These are phyloP conservation scores for Pyrenochaeta sp. DNA, from an alignment of 2,329 filamentous ascomycete species.

Conservation along the genomic window DNA sequence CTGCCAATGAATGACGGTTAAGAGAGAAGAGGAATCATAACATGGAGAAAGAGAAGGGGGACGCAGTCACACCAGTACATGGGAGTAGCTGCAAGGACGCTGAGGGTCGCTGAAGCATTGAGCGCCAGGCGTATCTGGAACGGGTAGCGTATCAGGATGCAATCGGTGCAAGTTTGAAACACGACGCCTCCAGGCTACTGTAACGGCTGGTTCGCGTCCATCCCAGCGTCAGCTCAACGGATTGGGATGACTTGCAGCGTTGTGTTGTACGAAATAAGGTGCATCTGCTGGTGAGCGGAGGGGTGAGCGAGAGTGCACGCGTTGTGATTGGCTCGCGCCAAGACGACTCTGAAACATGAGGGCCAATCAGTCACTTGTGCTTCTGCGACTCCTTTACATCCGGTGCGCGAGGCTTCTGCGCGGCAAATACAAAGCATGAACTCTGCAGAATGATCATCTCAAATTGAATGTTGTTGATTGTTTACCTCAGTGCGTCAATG, in stretches of 20 bases:
- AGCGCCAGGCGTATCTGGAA: slow-evolving; percentile 41
- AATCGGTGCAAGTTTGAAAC: slow-evolving; percentile 33
- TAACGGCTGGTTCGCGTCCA: slow-evolving; percentile 27
- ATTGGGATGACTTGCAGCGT: slow-evolving; percentile 7
- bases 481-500: slow-evolving; percentile 16
- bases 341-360: slow-evolving; percentile 18
- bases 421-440: slow-evolving; percentile 30
- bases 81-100: slow-evolving; percentile 35
- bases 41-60: slow-evolving; percentile 30
- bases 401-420: slow-evolving; percentile 15
- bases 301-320: slow-evolving; percentile 4
- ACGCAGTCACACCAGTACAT: slow-evolving; percentile 40
- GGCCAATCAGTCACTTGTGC: slow-evolving; percentile 30
- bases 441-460: slow-evolving; percentile 22
- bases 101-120: slow-evolving; percentile 43
- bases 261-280: slow-evolving; percentile 13
- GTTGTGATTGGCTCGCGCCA: slow-evolving; percentile 27
- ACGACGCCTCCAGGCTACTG: slow-evolving; percentile 19
- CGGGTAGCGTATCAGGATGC: slow-evolving; percentile 38
- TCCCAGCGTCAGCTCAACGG: slow-evolving; percentile 18
- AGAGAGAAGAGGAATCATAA: slow-evolving; percentile 28
- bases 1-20: slow-evolving; percentile 43
- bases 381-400: slow-evolving; percentile 19
- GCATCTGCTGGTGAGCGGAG: slow-evolving; percentile 1
- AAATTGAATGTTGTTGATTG: slow-evolving; percentile 24